These are phyloP conservation scores for Scheffersomyces amazonensis DNA, from an alignment of 805 yeast species.

Conservation along the genomic window DNA sequence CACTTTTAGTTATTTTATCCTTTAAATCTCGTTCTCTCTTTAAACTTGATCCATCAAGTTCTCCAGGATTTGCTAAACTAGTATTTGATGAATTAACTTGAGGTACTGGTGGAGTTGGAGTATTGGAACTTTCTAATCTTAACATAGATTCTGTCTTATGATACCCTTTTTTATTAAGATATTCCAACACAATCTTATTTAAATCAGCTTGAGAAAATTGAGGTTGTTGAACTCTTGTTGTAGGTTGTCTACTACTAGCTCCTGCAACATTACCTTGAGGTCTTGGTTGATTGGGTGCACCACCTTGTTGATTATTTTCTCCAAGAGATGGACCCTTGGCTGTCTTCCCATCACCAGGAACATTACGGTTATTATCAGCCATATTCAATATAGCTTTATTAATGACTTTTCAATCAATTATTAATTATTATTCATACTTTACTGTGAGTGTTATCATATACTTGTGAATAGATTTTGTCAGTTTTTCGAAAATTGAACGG, in stretches of 20 bases:
- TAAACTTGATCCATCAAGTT: slow-evolving; percentile 13
- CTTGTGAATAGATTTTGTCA: too few relatives aligned
- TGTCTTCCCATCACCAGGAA: not conserved
- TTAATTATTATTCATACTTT: too few relatives aligned
- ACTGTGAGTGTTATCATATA: too few relatives aligned
- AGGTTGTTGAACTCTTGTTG: slow-evolving; percentile 25
- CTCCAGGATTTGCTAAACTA: slow-evolving; percentile 30
- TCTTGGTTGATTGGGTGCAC: slow-evolving; percentile 2
- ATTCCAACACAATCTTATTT: slow-evolving; percentile 89
- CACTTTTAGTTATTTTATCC: slow-evolving; percentile 23
- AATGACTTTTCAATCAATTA: too few relatives aligned
- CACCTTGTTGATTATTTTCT: not conserved
- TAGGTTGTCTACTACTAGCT: slow-evolving; percentile 6
- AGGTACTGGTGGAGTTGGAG: slow-evolving; percentile 49
- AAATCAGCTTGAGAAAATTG: slow-evolving; percentile 81
- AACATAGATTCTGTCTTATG: slow-evolving; percentile 92
- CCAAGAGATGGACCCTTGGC: not conserved
- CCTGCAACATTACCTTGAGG: slow-evolving; percentile 5
- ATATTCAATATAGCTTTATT: not conserved
- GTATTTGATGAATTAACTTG: slow-evolving; percentile 47
- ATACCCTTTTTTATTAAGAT: slow-evolving; percentile 89
- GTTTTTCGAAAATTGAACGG: too few relatives aligned
- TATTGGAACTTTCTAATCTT: slow-evolving; percentile 76
- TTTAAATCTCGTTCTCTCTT: slow-evolving; percentile 24
- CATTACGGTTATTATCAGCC: slow-evolving; percentile 1